Evolutionary conservation across 805 yeast species (phyloP), one percentile per base, ranked within the genome.

Genomic region (Zygotorulaspora chibaensis): DNA sequence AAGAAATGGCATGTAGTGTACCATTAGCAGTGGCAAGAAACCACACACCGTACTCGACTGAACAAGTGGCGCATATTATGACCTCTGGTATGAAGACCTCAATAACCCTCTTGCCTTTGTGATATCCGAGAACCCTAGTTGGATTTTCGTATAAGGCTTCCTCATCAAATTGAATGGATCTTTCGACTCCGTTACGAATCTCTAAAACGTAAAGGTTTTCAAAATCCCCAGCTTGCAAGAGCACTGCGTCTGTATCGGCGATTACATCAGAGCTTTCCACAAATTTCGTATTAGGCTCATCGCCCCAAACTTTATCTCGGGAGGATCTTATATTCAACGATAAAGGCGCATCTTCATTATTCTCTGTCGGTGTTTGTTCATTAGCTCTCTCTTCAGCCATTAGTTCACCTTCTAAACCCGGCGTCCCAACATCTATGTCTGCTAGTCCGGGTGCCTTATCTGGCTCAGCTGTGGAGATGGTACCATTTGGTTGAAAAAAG

Each of bases 41-140:
- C 55, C 79, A 78, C 30, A 66, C 55, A 1, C 75, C 71, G 7
- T 77, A 74, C 44, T 67, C 67, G 35, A 68, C 68, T 43, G 76
- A 73, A 27, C 81, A 84, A 2, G 71, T 52, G 2, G 68, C 63
- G 35, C 65, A 62, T 1, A 69, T 53, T 9, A 72, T 56, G 0
- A 66, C 65, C 45, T 71, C 72, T 7, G 69, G 70, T 16, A 72
- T 52, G 46, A 71, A 76, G 16, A 65, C 58, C 46, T 76, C 77
- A 57, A 79, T 71, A 1, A 53, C 49, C 28, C 65, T 47, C 17
- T 58, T 59, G 8, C 69, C 71, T 29, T 54, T 57, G 4, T 62
- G 46, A 15, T 73, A 67, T 20, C 74, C 70, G 7, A 69, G 43
- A 2, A 71, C 49, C 23, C 65, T 58, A 0, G 76, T 70, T 8